Evolutionary conservation across 106 monocot genomes (phyloP).

Genomic region (Gastrodia elata): DNA sequence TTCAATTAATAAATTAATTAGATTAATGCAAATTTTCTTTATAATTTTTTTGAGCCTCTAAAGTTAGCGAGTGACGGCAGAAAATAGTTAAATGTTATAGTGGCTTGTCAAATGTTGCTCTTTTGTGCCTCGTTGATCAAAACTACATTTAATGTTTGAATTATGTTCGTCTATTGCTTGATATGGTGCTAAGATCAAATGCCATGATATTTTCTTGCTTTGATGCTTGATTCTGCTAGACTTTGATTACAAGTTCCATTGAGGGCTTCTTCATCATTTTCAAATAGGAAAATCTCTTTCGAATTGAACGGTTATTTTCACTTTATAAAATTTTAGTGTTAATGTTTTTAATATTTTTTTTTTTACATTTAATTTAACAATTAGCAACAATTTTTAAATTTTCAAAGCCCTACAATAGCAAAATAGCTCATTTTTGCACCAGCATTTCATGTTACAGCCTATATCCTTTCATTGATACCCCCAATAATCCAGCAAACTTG

Average conservation of each 20-base stretch:
- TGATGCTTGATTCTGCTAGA: neutral
- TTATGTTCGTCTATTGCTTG: neutral
- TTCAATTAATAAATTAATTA: neutral
- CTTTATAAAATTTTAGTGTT: too few species aligned
- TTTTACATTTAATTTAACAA: too few species aligned
- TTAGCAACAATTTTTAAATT: too few species aligned
- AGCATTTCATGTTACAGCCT: too few species aligned
- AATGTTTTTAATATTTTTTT: too few species aligned
- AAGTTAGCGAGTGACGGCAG: neutral
- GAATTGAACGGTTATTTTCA: neutral
- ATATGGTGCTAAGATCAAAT: neutral
- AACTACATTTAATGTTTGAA: neutral
- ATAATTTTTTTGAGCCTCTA: neutral
- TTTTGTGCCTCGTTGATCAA: neutral
- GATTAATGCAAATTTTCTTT: neutral
- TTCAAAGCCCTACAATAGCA: too few species aligned
- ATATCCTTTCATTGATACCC: too few species aligned
- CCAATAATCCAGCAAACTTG: too few species aligned
- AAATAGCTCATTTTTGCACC: too few species aligned
- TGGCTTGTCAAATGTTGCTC: neutral
- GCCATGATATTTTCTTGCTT: neutral
- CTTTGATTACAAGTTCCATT: neutral
- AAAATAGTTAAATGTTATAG: neutral
- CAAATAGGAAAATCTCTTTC: neutral
- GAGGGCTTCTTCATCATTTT: neutral